Evolutionary conservation across 768 basidiomycete species (phyloP).

Genomic region (Suillus variegatus): DNA sequence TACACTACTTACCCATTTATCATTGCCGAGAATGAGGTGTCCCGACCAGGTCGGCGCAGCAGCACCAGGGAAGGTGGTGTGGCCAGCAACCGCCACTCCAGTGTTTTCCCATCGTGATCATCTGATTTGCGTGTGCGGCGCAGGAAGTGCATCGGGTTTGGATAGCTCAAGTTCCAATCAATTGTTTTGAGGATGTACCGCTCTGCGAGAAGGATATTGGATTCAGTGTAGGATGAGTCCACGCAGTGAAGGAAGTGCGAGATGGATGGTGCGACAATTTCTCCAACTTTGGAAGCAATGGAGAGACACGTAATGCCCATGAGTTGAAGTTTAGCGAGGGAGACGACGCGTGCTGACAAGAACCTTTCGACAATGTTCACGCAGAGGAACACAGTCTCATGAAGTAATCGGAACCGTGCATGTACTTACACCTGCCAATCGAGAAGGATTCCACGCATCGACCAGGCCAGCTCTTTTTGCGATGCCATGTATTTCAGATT

Average conservation of each 20-base stretch:
- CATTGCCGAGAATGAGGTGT: constrained; percentile 71
- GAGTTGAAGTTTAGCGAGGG: constrained; percentile 84
- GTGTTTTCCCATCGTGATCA: constrained; percentile 80
- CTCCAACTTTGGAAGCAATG: constrained; percentile 90
- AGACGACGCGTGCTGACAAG: constrained; percentile 69
- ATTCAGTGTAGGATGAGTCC: constrained; percentile 72
- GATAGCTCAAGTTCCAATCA: constrained; percentile 83
- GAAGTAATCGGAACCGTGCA: constrained; percentile 78
- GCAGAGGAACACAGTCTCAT: constrained; percentile 90
- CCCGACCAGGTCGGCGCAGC: constrained; percentile 89
- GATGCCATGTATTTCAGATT: constrained; percentile 81
- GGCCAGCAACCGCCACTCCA: constrained; percentile 78
- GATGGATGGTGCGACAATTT: constrained; percentile 86
- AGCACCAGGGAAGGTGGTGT: constrained; percentile 78
- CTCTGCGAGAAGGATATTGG: constrained; percentile 88
- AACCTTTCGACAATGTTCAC: constrained; percentile 85
- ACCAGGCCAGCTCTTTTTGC: constrained; percentile 86
- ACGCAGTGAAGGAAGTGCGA: constrained; percentile 78
- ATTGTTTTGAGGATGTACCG: constrained; percentile 84
- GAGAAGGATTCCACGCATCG: constrained; percentile 84
- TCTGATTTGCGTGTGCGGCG: constrained; percentile 92
- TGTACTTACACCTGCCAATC: constrained; percentile 96
- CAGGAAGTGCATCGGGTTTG: constrained; percentile 89
- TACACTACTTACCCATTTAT: constrained; percentile 77
- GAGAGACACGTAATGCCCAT: constrained; percentile 89